phyloP scores from a whole-genome alignment of 2,329 filamentous ascomycete species.

The Dothideomycetidae sp. region DNA sequence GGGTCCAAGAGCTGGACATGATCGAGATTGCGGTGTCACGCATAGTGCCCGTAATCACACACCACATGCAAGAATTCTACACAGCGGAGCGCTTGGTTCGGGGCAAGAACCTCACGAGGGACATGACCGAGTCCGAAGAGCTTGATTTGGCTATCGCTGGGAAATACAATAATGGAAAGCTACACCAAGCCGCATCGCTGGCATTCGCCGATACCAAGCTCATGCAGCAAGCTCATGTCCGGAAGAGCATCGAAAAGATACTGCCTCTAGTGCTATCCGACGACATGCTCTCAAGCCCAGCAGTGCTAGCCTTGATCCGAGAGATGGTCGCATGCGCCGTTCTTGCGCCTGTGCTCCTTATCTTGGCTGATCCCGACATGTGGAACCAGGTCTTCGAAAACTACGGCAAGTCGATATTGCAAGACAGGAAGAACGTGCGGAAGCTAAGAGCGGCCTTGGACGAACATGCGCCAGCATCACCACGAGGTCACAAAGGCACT shows the following conservation, averaged over 20 bases:
- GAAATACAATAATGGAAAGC: slow-evolving; percentile 75
- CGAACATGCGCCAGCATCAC: slow-evolving; percentile 76
- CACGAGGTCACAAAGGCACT: slow-evolving; percentile 48
- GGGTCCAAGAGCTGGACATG: slow-evolving; percentile 61
- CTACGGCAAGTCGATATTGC: slow-evolving; percentile 57
- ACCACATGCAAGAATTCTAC: slow-evolving; percentile 80
- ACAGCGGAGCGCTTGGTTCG: slow-evolving; percentile 77
- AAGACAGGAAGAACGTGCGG: slow-evolving; percentile 88
- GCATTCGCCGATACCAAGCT: slow-evolving; percentile 72
- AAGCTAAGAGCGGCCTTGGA: slow-evolving; percentile 85
- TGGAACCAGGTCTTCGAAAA: slow-evolving; percentile 97
- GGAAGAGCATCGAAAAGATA: slow-evolving; percentile 56
- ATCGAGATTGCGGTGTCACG: slow-evolving; percentile 70
- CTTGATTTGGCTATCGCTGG: slow-evolving; percentile 88
- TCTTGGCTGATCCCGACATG: slow-evolving; percentile 80
- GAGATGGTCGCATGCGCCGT: slow-evolving; percentile 93
- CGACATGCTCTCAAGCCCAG: slow-evolving; percentile 60
- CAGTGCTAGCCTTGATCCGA: slow-evolving; percentile 65
- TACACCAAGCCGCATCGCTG: slow-evolving; percentile 75
- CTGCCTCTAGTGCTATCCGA: slow-evolving; percentile 62
- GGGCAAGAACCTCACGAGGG: slow-evolving; percentile 74
- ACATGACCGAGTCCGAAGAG: slow-evolving; percentile 91
- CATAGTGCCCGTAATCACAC: slow-evolving; percentile 74
- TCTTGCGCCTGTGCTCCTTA: slow-evolving; percentile 62
- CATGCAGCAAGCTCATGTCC: slow-evolving; percentile 77